Evolutionary conservation across 768 basidiomycete genomes (phyloP), one percentile per base, ranked within the genome.

Genomic region (Kwoniella europaea): DNA sequence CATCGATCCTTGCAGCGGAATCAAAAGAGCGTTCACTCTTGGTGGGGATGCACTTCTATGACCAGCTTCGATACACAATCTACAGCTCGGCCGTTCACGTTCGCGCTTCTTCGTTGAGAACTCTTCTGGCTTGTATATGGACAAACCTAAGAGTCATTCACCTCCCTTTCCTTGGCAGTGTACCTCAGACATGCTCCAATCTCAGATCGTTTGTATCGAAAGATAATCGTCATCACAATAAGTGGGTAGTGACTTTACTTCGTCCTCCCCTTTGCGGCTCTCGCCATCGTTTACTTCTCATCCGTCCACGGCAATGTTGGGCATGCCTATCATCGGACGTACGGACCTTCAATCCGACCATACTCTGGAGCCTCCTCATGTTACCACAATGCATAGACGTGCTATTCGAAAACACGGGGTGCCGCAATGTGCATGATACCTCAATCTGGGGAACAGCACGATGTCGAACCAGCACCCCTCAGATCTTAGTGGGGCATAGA

Each of bases 361-460:
- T 12, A n/a, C 6, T 6, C 27, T 58, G 57, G 57, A 35, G 57
- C 24, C 27, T 58, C 57, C 20, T 13, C 15, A 35, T 29, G 12
- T 41, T 4, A 24, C 12, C 15, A 58, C 13, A 24, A 35, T 7
- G 20, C 9, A 58, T 24, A 13, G 27, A 20, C 10, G 27, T 16
- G 20, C 35, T 42, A 61, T 61, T 61, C 59, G 59, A 61, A 61
- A 61, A 61, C 59, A 61, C 59, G 59, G 59, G 59, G 59, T 4
- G 35, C 59, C 59, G 59, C 59, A 35, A 35, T 18, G 1, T 61
- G 35, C 5, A 18, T 27, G 2, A 43, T n/a, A 59, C 12, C 16
- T n/a, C 22, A 59, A 41, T 41, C 35, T 41, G 13, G 35, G 35
- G 27, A 41, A 41, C 27, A 59, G 12, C 18, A 55, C 18, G 24